Percentiles rank a stretch among this genome's conserved stretches.
These are phyloP conservation scores for Aspergillus sp. DNA, from an alignment of 2,329 filamentous ascomycete species.

Conservation along the genomic window DNA sequence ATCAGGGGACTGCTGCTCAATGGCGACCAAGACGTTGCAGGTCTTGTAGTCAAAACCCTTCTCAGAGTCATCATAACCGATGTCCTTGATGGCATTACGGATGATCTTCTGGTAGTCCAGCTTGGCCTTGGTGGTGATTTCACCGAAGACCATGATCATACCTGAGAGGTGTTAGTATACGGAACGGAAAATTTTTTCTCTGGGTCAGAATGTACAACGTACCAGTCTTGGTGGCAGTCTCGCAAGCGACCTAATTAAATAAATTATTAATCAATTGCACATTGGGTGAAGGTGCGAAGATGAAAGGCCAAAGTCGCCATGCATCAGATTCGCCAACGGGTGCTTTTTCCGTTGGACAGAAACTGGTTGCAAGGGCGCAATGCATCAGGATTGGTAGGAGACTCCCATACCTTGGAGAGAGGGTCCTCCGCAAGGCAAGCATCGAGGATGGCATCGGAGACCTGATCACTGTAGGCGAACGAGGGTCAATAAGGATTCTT, in stretches of 20 bases:
- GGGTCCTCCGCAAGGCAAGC: constrained; percentile 93
- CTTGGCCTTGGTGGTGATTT: constrained; percentile 94
- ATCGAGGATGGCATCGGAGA: constrained; percentile 97
- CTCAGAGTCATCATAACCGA: constrained; percentile 92
- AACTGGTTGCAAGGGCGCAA: constrained; percentile 6
- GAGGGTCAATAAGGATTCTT: no score
- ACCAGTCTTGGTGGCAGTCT: constrained; percentile 99
- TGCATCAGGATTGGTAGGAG: constrained; percentile 3
- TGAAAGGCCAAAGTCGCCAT: background rate
- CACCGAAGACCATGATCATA: constrained; percentile 98
- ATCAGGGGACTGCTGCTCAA: constrained; percentile 98
- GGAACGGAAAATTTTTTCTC: background rate
- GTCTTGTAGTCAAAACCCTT: constrained; percentile 99
- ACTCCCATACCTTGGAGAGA: constrained; percentile 72
- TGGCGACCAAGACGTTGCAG: constrained; percentile 95
- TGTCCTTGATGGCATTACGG: constrained; percentile 92
- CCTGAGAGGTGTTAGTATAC: constrained; percentile 29
- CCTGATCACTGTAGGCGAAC: constrained; percentile 66
- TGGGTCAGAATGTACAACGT: constrained; percentile 32
- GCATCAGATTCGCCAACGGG: background rate
- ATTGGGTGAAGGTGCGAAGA: background rate
- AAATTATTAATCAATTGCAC: background rate
- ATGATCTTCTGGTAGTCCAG: constrained; percentile 99
- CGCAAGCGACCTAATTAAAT: constrained; percentile 71
- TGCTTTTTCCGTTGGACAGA: background rate